Evolutionary conservation across 2,329 filamentous ascomycete genomes (phyloP), one percentile per base, ranked within the genome.

Genomic region (Colletotrichum sidae): DNA sequence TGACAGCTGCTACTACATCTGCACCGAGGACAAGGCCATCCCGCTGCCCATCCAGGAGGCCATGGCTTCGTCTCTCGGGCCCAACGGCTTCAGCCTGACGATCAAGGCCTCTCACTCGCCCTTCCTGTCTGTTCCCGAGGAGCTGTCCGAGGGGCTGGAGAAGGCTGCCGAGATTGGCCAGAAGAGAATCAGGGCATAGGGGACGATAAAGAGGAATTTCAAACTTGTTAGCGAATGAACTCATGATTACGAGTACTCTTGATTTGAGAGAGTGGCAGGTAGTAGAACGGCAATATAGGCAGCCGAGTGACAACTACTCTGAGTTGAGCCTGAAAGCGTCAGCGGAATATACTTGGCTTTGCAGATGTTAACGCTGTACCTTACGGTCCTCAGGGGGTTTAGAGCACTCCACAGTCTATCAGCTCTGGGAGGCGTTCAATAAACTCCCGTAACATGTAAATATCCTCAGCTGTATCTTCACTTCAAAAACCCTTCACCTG

Each of bases 1-100:
- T 2, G 66, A 70, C 37, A 69, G 55, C 42, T 69, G 70, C 62
- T 74, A 68, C 60, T 69, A 74, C 49, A 68, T 70, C 38, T 72
- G 70, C 38, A 68, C 70, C 2, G 60, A 71, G 0, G 73, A 73
- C 51, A 66, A 73, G 37, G 73, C 70, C 4, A 39, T 74, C 0
- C 65, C 69, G 7, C 38, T 70, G 0, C 47, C 46, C 0, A 64
- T 70, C 1, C 72, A 74, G 42, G 41, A 69, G 10, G 59, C 62
- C 7, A 70, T 74, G 69, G 72, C 71, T 61, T 65, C 35, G 13
- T 37, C 44, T 13, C 60, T 63, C n/a, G 60, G 60, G 11, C 54
- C 60, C n/a, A 63, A 52, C 17, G 60, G 46, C 54, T 46, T 63
- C 39, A 53, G 39, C 39, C 53, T 41, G 34, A 52, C 46, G 12